Evolutionary conservation across 2,329 filamentous ascomycete species (phyloP), one percentile per base, ranked within the genome.

Genomic region (Verticillium zaregamsianum): DNA sequence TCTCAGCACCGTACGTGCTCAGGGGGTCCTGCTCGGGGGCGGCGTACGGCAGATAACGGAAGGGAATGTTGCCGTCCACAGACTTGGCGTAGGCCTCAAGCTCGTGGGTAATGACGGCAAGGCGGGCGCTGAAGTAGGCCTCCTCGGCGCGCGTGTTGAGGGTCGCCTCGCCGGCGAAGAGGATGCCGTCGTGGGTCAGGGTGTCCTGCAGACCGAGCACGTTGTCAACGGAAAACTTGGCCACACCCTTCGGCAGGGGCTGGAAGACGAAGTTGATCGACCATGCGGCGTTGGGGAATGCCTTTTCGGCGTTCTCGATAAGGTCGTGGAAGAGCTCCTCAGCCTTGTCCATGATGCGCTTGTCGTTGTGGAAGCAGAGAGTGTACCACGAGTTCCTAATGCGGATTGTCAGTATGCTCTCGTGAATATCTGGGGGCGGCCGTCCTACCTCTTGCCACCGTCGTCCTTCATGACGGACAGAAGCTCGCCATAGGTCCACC

Each of bases 1-100:
- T 76, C 17, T 66, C 67, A 17, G 58, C 63, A 2, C 75, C 74
- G 60, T 77, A 78, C 7, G 70, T 69, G 1, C 63, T 66, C 7
- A 72, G 61, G 1, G 69, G 68, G 25, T 67, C 61, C 60, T 72
- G 69, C 58, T 70, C 70, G 55, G 71, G 69, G 1, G 68, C 65
- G 61, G 71, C 69, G 56, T 77, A 76, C 65, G 76, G 76, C 58
- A 76, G 69, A 57, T 77, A 77, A 61, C 71, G 68, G 63, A 71
- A 76, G 0, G 67, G 59, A 55, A 72, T 68, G 40, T 66, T 57
- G 32, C 58, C 61, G 33, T 57, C 62, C 11, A 39, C 61, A 20
- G 39, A 63, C 56, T 60, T 55, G 20, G 63, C 64, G 60, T 63
- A 67, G 14, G 23, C 56, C 59, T 71, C 67, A 6, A 72, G 72